Conservation (phyloP, 192 early-diverging fungal species). For the Gamsiella multidivaricata region DNA sequence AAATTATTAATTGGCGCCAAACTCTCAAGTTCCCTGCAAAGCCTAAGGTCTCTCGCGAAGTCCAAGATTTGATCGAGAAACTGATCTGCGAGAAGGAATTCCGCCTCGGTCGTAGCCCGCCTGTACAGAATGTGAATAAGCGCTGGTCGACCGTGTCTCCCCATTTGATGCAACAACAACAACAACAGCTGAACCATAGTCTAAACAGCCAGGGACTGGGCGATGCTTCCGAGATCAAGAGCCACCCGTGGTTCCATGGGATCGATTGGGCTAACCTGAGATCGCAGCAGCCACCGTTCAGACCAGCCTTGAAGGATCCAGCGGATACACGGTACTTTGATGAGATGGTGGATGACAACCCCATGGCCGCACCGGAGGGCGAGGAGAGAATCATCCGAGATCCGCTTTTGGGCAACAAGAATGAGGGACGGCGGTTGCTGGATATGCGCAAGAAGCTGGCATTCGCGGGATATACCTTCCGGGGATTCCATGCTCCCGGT, state of each 20-base stretch:
- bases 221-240: slow-evolving; percentile 81
- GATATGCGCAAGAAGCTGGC: slow-evolving; percentile 73
- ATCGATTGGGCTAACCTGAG: slow-evolving; percentile 78
- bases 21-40: slow-evolving; percentile 67
- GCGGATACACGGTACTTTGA: slow-evolving; percentile 98
- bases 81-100: slow-evolving; percentile 70
- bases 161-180: slow-evolving; percentile 52
- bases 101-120: slow-evolving; percentile 58
- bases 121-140: slow-evolving; percentile 34
- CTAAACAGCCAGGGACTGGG: slow-evolving; percentile 49
- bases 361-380: slow-evolving; percentile 57
- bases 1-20: slow-evolving; percentile 76
- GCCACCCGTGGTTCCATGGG: slow-evolving; percentile 79
- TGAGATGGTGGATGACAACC: slow-evolving; percentile 56
- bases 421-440: slow-evolving; percentile 61
- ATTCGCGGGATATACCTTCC: slow-evolving; percentile 69
- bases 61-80: slow-evolving; percentile 68
- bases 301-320: slow-evolving; percentile 76
- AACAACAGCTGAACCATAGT: slow-evolving; percentile 24
- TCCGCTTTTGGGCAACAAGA: slow-evolving; percentile 55
- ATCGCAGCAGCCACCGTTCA: slow-evolving; percentile 78
- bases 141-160: slow-evolving; percentile 51
- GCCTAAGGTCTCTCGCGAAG: slow-evolving; percentile 64
- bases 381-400: slow-evolving; percentile 56
- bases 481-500: slow-evolving; percentile 56